Percentiles rank a stretch among this genome's conserved stretches.
Conservation (phyloP, 2,329 filamentous ascomycete genomes). For the Cadophora gregata region DNA sequence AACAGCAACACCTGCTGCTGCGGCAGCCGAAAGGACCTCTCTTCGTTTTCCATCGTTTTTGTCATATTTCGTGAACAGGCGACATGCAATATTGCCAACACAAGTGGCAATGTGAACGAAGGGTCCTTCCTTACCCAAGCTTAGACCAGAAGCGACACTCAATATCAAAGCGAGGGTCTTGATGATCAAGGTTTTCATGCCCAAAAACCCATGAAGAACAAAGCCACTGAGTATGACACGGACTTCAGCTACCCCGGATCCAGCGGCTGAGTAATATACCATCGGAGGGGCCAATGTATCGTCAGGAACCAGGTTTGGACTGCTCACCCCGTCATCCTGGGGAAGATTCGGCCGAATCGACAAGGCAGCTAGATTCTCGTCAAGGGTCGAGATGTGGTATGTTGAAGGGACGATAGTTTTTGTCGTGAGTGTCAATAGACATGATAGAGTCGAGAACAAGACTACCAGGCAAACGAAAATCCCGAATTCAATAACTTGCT, state of each 20-base stretch:
- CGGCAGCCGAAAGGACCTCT: constrained; percentile 91
- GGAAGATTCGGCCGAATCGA: constrained; percentile 46
- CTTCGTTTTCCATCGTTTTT: constrained; percentile 92
- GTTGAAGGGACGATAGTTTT: constrained; percentile 93
- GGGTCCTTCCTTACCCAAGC: constrained; percentile 89
- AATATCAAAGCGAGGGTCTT: constrained; percentile 85
- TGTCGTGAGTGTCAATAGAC: constrained; percentile 83
- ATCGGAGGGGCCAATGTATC: constrained; percentile 64
- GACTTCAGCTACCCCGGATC: constrained; percentile 95
- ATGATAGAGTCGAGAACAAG: constrained; percentile 72
- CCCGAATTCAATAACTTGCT: constrained; percentile 74
- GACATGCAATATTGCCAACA: constrained; percentile 92
- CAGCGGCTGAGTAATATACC: constrained; percentile 94
- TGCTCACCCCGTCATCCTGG: constrained; percentile 53
- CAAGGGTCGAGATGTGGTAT: constrained; percentile 83
- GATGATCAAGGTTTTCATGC: constrained; percentile 82
- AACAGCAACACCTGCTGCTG: constrained; percentile 89
- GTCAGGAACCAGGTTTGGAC: constrained; percentile 43
- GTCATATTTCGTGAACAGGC: constrained; percentile 93
- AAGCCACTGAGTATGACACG: constrained; percentile 98
- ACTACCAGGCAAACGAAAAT: constrained; percentile 79
- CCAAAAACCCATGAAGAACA: constrained; percentile 93
- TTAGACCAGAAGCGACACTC: constrained; percentile 90
- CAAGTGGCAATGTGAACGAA: constrained; percentile 98
- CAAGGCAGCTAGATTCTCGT: constrained; percentile 87